Percentiles rank a stretch among this genome's conserved stretches.
phyloP scores from a whole-genome alignment of 2,329 filamentous ascomycete genomes.

The Fusarium nematophilum region DNA sequence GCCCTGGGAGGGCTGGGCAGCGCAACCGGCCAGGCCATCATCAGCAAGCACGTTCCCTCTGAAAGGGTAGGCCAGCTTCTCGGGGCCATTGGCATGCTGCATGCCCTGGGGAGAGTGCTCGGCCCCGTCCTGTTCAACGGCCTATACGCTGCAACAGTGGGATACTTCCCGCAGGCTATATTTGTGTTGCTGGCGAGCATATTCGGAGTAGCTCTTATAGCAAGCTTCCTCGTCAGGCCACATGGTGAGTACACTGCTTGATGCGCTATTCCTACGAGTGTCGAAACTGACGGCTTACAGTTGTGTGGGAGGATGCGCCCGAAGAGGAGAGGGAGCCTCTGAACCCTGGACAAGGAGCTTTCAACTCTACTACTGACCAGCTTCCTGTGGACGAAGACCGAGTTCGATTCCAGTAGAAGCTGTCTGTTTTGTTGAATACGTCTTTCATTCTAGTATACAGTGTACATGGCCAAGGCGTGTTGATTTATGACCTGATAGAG shows the following conservation, averaged over 20 bases:
- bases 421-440: not conserved
- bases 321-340: constrained; percentile 43
- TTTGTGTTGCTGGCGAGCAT: constrained; percentile 79
- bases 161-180: constrained; percentile 80
- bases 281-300: constrained; percentile 39
- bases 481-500: not conserved
- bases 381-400: constrained; percentile 44
- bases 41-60: constrained; percentile 91
- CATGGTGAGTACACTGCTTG: constrained; percentile 70
- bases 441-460: not conserved
- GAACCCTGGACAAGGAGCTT: constrained; percentile 21
- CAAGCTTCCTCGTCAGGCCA: constrained; percentile 78
- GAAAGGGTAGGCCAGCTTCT: constrained; percentile 88
- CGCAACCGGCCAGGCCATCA: constrained; percentile 82
- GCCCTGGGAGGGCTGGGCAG: constrained; percentile 86
- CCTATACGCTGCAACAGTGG: constrained; percentile 85
- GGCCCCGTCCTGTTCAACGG: constrained; percentile 87
- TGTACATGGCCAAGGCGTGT: not conserved
- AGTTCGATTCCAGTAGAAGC: constrained; percentile 39
- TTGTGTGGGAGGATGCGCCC: constrained; percentile 48
- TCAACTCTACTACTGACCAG: constrained; percentile 19
- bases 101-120: constrained; percentile 82
- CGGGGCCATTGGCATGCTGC: constrained; percentile 86
- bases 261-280: no score
- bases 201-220: constrained; percentile 73